Evolutionary conservation across 306 rosid species (phyloP), one percentile per base, ranked within the genome.

Genomic region (Adenanthera pavonina): DNA sequence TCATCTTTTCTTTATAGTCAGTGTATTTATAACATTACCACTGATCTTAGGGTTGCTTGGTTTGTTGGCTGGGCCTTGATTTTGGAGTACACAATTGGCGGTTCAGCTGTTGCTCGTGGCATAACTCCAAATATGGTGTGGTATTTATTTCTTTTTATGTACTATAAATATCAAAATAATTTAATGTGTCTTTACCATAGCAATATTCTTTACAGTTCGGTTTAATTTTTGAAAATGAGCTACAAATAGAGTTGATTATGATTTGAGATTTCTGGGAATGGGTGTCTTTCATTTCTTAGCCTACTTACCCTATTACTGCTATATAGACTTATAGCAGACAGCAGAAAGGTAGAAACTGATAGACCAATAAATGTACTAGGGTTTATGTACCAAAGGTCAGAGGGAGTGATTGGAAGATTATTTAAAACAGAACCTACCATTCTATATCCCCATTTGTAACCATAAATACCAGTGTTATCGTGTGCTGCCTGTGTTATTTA

Each of bases 81-180:
- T 78, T 92, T 95, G 64, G 98, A 95, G 88, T 92, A 95, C 80
- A 92, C 97, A 59, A 91, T 95, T 46, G 97, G 98, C 49, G 95
- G 97, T 78, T 84, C 98, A 6, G 93, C 97, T 52, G 98, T 95
- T 88, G 92, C 98, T 61, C 97, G 98, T 61, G 97, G 98, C 75
- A 91, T 95, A 85, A 91, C 98, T 62, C 98, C 98, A 59, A 95
- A 95, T 90, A 83, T 95, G 98, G 98, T 94, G 72, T 13, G 75
- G 66, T 53, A 52, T 38, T 67, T 44, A 17, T 44, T 47, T 72
- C 34, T 72, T 52, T 19, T 3, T 19, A 25, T 25, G 30, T 25
- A 25, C 30, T 25, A 25, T 25, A 25, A 25, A 0, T 9, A 1
- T 1, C 8, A 30, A 19, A 10, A 30, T 54, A 30, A 20, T 6